Evolutionary conservation across 2,329 filamentous ascomycete species (phyloP).

Genomic region (Xylariaceae sp.): DNA sequence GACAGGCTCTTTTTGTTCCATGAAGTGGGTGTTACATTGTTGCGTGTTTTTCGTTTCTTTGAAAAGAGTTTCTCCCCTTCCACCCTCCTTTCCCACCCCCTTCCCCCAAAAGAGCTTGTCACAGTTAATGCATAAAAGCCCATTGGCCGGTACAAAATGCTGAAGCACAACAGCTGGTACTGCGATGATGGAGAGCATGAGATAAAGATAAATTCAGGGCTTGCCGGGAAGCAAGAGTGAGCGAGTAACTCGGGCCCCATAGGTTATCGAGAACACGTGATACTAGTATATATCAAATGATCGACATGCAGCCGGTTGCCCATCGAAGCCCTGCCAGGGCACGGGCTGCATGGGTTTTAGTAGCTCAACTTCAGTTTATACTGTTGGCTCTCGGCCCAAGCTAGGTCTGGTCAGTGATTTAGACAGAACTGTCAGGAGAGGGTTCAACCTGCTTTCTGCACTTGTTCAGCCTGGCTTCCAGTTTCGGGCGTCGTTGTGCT

Average conservation of each 20-base stretch:
- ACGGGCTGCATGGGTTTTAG: constrained; percentile 1
- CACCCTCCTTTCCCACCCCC: too few relatives aligned
- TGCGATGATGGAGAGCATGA: constrained; percentile 20
- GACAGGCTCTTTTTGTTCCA: constrained; percentile 11
- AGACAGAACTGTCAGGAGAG: constrained; percentile 38
- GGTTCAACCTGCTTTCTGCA: constrained; percentile 47
- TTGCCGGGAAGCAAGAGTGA: constrained; percentile 6
- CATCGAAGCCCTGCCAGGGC: neutral
- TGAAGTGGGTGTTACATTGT: constrained; percentile 1
- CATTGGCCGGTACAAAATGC: constrained; percentile 20
- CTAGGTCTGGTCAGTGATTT: constrained; percentile 30
- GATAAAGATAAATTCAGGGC: constrained; percentile 14
- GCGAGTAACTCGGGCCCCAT: neutral
- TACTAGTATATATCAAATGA: constrained; percentile 11
- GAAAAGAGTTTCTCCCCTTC: neutral
- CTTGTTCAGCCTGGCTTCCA: constrained; percentile 54
- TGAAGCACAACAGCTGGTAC: constrained; percentile 21
- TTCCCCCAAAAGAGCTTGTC: constrained; percentile 13
- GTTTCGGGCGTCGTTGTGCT: constrained; percentile 56
- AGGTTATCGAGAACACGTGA: constrained; percentile 23
- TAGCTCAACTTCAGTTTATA: constrained; percentile 23
- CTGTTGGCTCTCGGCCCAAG: constrained; percentile 33
- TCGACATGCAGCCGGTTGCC: constrained; percentile 2
- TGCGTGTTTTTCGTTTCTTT: neutral
- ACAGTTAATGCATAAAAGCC: constrained; percentile 24